phyloP scores from a whole-genome alignment of 768 basidiomycete species.

The Termitomyces sp. region DNA sequence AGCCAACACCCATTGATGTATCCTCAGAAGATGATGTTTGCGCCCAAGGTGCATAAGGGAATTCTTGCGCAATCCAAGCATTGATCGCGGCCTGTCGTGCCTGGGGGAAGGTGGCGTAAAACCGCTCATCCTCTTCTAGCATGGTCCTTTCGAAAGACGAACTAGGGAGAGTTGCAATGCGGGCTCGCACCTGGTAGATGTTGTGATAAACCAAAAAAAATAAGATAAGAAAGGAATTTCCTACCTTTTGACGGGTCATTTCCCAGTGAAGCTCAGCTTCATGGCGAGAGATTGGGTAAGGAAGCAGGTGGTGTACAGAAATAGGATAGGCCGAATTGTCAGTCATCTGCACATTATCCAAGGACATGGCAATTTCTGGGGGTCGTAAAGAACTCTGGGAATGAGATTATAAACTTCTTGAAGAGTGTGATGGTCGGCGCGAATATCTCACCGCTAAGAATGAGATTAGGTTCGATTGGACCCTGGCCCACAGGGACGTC shows the following conservation, averaged over 20 bases:
- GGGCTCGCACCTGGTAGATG: neutral
- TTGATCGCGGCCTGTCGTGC: conserved; percentile 13
- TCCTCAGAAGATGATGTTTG: neutral
- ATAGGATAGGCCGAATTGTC: neutral
- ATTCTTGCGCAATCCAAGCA: conserved; percentile 7
- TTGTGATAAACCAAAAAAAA: neutral
- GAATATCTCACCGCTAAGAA: conserved; percentile 1
- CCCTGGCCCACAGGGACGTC: conserved; percentile 2
- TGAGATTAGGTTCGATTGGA: conserved; percentile 9
- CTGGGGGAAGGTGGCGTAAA: conserved; percentile 15
- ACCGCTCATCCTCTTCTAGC: conserved; percentile 14
- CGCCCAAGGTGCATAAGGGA: neutral
- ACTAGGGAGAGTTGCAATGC: neutral
- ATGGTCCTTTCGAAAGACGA: conserved; percentile 13
- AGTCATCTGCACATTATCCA: neutral
- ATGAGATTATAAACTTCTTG: neutral
- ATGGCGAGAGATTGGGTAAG: conserved; percentile 1
- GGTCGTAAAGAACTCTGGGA: neutral
- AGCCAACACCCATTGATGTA: neutral
- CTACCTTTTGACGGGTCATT: conserved; percentile 7
- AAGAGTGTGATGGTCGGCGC: conserved; percentile 3
- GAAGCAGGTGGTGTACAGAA: neutral
- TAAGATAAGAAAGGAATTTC: neutral
- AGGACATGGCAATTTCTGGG: neutral
- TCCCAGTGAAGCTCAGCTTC: conserved; percentile 12